Base-by-base conservation (phyloP, 768 basidiomycete species). In the Mycena crocata region DNA sequence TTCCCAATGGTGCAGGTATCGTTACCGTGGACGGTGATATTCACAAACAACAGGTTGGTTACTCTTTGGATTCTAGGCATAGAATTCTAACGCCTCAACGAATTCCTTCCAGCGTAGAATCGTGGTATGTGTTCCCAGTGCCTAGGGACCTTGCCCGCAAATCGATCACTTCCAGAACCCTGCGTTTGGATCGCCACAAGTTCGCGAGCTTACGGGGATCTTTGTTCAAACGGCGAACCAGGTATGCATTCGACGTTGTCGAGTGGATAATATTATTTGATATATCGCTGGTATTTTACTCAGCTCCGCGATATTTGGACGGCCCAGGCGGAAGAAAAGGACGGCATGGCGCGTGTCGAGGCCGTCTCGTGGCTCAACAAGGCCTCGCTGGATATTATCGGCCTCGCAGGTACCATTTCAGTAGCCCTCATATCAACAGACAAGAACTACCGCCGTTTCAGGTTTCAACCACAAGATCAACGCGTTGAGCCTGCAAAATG, bases 221-320 rank as follows among this genome's bases (percentile, higher is more conserved):
- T 60, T 60, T 10, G 58, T 60, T 24, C 28, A 60, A 7, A 60
- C 49, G 28, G 49, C 58, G 5, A 39, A 15, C 31, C 58, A 60
- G 48, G 57, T 59, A 2, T 55, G 78, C n/a, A 17, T 17, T 9
- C 37, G 37, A 37, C 37, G 15, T 9, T 42, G 15, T 19, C 5
- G 40, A 42, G n/a, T 19, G 17, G 6, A 42, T 42, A 14, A 19
- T 19, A 21, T 14, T 19, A 5, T 8, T 42, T 42, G 15, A 42
- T 21, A 14, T 21, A 19, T 9, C n/a, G n/a, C n/a, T n/a, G n/a
- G n/a, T n/a, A n/a, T 42, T 9, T 21, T 42, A 14, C 17, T 14
- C 40, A 42, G 40, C 17, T 42, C 17, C 40, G 40, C 9, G 40
- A 42, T 19, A 21, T 42, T 17, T 42, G 40, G 40, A 21, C 40